These are phyloP conservation scores for Mortierella antarctica DNA, from an alignment of 192 early-diverging fungal genomes.

Conservation along the genomic window DNA sequence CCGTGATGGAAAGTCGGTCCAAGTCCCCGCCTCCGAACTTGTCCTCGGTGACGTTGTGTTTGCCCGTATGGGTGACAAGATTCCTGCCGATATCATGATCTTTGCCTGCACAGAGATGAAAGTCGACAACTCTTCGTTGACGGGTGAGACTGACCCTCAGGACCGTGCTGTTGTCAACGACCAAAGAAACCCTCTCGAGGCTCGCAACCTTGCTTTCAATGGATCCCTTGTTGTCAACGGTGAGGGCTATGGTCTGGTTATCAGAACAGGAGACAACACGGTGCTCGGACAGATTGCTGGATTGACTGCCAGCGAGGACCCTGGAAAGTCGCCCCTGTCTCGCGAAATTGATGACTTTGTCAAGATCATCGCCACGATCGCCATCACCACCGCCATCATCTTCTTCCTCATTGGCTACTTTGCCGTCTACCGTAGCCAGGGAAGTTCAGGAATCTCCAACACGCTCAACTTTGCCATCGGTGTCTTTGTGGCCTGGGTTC, in stretches of 20 bases:
- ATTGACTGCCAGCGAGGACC: conserved; percentile 83
- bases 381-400: conserved; percentile 76
- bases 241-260: conserved; percentile 92
- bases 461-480: conserved; percentile 94
- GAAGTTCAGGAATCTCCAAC: conserved; percentile 58
- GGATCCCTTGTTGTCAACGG: conserved; percentile 87
- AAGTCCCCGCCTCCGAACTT: conserved; percentile 76
- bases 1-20: conserved; percentile 77
- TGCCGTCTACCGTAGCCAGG: conserved; percentile 61
- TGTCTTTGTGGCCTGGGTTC: conserved; percentile 89
- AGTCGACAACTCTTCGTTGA: conserved; percentile 97
- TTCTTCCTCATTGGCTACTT: conserved; percentile 87
- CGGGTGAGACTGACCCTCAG: conserved; percentile 96
- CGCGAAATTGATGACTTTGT: conserved; percentile 86
- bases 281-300: conserved; percentile 96
- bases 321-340: conserved; percentile 77
- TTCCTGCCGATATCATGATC: conserved; percentile 91
- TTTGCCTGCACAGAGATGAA: conserved; percentile 88
- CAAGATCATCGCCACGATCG: conserved; percentile 85
- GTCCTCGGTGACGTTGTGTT: conserved; percentile 92
- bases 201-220: conserved; percentile 92
- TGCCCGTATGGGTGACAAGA: conserved; percentile 92
- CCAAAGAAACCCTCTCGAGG: conserved; percentile 88
- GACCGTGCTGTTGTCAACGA: conserved; percentile 74
- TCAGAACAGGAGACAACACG: conserved; percentile 92